Evolutionary conservation across 345 rosid genomes (phyloP), one percentile per base, ranked within the genome.

Genomic region (Pseudoturritis turrita): DNA sequence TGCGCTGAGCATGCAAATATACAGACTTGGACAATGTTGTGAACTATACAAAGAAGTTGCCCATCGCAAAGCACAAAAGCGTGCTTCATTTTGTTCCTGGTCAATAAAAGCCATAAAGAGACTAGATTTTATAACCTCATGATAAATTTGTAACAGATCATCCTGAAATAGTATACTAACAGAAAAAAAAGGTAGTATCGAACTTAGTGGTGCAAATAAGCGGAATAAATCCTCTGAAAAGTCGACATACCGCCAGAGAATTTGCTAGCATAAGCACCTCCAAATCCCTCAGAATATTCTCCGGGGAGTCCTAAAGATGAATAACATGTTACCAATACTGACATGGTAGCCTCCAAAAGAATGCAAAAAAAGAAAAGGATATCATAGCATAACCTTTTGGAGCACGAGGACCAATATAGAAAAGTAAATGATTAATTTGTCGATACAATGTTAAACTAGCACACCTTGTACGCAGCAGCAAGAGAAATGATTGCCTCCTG

Each of bases 41-140:
- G 86, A 81, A 79, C 82, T 82, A 82, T 85, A 93, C 76, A 93
- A 79, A 47, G 89, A 80, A 51, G 92, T 90, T 3, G 94, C 90
- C 98, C 97, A 93, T 73, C 97, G 85, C 77, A 90, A 79, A 61
- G 92, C 93, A 81, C 96, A 90, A 72, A 93, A 93, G 54, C 98
- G 92, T 13, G 84, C 96, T 87, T 93, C 98, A 85, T 81, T 84
- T 88, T 88, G 87, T 59, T 93, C 97, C 98, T 93, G 85, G 19
- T 72, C 57, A 54, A 70, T 70, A 80, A 43, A 35, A 66, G 69
- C 70, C 53, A 73, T 12, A 46, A 26, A 75, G 36, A 53, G 29
- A 44, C 50, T 66, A 54, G 39, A 49, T 19, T 63, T 67, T 49
- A 53, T 19, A 52, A 54, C 7, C 28, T 29, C 45, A 0, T 19